Conservation (phyloP, 306 rosid species). For the Abrus pulchellus region DNA sequence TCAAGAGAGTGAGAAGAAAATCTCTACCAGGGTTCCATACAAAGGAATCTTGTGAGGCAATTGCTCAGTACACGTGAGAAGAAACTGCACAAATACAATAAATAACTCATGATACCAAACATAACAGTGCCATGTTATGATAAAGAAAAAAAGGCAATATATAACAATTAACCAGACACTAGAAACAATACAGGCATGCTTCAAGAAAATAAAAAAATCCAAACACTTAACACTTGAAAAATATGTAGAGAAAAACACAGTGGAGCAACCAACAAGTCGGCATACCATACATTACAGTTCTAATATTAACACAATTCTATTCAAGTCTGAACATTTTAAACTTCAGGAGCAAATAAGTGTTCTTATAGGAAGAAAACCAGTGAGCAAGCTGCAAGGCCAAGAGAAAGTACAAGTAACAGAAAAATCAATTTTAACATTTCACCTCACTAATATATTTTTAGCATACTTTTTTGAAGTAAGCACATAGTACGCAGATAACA, state of each 20-base stretch:
- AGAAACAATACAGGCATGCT: background rate
- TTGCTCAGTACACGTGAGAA: conserved; percentile 81
- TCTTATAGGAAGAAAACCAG: background rate
- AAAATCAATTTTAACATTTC: background rate
- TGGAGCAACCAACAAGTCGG: conserved; percentile 1
- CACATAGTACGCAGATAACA: background rate
- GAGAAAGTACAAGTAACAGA: background rate
- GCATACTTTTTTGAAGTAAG: background rate
- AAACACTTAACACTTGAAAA: background rate
- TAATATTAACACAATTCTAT: conserved; percentile 19
- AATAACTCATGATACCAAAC: conserved; percentile 23
- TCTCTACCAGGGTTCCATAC: conserved; percentile 85
- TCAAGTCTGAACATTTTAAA: conserved; percentile 30
- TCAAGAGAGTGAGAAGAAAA: conserved; percentile 25
- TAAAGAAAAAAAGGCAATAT: background rate
- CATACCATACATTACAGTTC: background rate
- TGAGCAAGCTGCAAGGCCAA: background rate
- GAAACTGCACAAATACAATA: conserved; percentile 69
- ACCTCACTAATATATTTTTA: background rate
- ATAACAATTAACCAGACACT: conserved; percentile 14
- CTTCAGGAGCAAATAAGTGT: conserved; percentile 5
- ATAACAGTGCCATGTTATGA: background rate
- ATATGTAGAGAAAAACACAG: background rate
- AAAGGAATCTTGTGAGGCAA: conserved; percentile 94
- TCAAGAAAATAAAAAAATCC: background rate